phyloP scores from a whole-genome alignment of 2,329 filamentous ascomycete genomes.

The Hypoxylon sp. region DNA sequence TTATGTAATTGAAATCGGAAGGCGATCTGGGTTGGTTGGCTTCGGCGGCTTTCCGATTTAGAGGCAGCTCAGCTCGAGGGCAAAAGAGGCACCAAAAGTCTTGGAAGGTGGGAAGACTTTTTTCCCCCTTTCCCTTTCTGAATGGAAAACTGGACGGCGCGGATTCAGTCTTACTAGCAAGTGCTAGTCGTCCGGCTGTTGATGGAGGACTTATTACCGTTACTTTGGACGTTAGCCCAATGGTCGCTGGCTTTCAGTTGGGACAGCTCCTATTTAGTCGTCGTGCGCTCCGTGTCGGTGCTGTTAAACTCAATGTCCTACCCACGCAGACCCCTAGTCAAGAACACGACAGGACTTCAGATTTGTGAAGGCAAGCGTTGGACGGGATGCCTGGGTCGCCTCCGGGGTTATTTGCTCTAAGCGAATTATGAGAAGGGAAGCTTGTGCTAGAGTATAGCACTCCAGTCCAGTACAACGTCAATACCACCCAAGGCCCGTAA shows the following conservation, averaged over 20 bases:
- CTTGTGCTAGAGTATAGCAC: slow-evolving; percentile 33
- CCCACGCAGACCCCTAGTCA: slow-evolving; percentile 35
- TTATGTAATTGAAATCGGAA: slow-evolving; percentile 64
- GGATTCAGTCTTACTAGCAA: slow-evolving; percentile 43
- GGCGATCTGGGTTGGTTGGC: slow-evolving; percentile 35
- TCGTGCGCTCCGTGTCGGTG: slow-evolving; percentile 32
- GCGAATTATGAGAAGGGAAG: slow-evolving; percentile 35
- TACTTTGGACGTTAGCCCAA: slow-evolving; percentile 27
- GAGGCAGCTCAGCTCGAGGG: slow-evolving; percentile 44
- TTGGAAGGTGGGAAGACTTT: slow-evolving; percentile 41
- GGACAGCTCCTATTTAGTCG: slow-evolving; percentile 41
- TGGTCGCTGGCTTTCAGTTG: slow-evolving; percentile 29
- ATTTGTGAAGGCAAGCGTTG: slow-evolving; percentile 29
- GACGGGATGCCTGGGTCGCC: slow-evolving; percentile 23
- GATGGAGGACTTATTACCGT: slow-evolving; percentile 38
- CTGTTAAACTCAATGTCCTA: slow-evolving; percentile 39
- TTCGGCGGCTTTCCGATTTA: slow-evolving; percentile 44
- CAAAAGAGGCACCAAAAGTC: slow-evolving; percentile 30
- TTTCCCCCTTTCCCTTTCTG: slow-evolving; percentile 25
- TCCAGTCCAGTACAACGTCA: slow-evolving; percentile 25
- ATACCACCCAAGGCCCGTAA: slow-evolving; percentile 39
- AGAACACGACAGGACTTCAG: slow-evolving; percentile 33
- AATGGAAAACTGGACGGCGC: slow-evolving; percentile 36
- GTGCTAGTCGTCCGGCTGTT: slow-evolving; percentile 38
- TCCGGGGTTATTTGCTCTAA: slow-evolving; percentile 25